These are phyloP conservation scores for Vanrija sp. DNA, from an alignment of 1,284 basidiomycete genomes.

Conservation along the genomic window DNA sequence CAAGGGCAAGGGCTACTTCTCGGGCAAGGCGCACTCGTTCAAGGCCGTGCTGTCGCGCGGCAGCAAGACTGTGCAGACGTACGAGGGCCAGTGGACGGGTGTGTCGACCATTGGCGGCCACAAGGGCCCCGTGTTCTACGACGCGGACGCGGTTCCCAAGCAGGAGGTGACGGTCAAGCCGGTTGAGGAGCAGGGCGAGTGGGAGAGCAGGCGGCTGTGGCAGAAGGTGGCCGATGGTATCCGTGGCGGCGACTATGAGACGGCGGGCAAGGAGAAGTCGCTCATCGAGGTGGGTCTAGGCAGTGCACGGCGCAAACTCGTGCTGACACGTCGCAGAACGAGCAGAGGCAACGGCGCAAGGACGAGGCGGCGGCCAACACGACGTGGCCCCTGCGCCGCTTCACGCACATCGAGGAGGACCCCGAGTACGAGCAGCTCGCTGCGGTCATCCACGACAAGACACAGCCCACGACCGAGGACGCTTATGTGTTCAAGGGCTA, in stretches of 20 bases:
- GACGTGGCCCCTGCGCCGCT: conserved; percentile 73
- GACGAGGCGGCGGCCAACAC: conserved; percentile 72
- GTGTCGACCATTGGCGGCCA: conserved; percentile 57
- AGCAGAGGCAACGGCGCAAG: conserved; percentile 81
- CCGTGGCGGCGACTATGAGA: conserved; percentile 81
- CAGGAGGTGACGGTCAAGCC: conserved; percentile 68
- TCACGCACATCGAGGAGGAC: conserved; percentile 64
- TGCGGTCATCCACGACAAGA: conserved; percentile 41
- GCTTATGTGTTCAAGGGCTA: conserved; percentile 40
- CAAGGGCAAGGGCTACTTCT: conserved; percentile 93
- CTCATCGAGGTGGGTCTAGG: conserved; percentile 70
- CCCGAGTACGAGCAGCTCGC: conserved; percentile 60
- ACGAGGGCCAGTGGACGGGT: conserved; percentile 88
- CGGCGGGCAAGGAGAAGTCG: conserved; percentile 83
- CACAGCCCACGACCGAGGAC: conserved; percentile 47
- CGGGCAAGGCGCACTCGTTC: conserved; percentile 88
- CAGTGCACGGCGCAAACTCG: too few relatives aligned
- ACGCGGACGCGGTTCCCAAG: conserved; percentile 50
- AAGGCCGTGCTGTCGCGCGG: conserved; percentile 65
- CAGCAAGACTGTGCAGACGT: conserved; percentile 53
- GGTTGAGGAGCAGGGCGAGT: conserved; percentile 66
- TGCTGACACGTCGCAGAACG: conserved; percentile 59
- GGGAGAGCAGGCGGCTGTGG: conserved; percentile 88
- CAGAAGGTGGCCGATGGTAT: conserved; percentile 84
- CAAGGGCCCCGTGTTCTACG: conserved; percentile 52